A percentile compares a stretch with the other conserved stretches of the same genome.
Conservation (phyloP, 306 rosid species). For the Ceratonia siliqua region DNA sequence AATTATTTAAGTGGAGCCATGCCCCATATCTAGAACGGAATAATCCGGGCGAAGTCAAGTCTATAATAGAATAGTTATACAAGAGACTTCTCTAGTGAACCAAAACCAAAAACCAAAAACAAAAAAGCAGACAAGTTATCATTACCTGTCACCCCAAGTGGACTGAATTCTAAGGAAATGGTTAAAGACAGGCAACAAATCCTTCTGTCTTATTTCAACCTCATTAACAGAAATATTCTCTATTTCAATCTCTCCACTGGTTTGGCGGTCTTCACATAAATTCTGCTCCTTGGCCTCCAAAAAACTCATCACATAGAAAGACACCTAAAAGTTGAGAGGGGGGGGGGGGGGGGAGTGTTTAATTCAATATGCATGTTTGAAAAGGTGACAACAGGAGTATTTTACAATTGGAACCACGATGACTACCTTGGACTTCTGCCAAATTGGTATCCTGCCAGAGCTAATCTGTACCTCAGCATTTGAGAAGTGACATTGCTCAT, state of each 20-base stretch:
- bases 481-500: conserved; percentile 66
- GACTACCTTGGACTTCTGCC: conserved; percentile 85
- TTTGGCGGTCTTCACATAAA: conserved; percentile 33
- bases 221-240: conserved; percentile 68
- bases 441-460: conserved; percentile 84
- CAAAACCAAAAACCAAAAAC: not conserved
- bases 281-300: conserved; percentile 49
- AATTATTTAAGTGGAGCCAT: conserved; percentile 20
- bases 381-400: conserved; percentile 28
- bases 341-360: conserved; percentile 10
- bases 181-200: conserved; percentile 78
- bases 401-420: conserved; percentile 31
- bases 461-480: conserved; percentile 87
- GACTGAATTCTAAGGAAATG: conserved; percentile 69
- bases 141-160: conserved; percentile 78
- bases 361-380: conserved; percentile 23
- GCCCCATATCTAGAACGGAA: conserved; percentile 19
- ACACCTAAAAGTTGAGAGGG: conserved; percentile 52
- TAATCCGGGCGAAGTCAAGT: not conserved
- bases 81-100: not conserved
- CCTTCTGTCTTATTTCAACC: conserved; percentile 78
- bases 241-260: conserved; percentile 78
- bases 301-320: conserved; percentile 62
- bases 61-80: not conserved
- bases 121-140: conserved; percentile 15